Base-by-base conservation (phyloP, 2,329 filamentous ascomycete genomes). In the Paecilomyces niveus region DNA sequence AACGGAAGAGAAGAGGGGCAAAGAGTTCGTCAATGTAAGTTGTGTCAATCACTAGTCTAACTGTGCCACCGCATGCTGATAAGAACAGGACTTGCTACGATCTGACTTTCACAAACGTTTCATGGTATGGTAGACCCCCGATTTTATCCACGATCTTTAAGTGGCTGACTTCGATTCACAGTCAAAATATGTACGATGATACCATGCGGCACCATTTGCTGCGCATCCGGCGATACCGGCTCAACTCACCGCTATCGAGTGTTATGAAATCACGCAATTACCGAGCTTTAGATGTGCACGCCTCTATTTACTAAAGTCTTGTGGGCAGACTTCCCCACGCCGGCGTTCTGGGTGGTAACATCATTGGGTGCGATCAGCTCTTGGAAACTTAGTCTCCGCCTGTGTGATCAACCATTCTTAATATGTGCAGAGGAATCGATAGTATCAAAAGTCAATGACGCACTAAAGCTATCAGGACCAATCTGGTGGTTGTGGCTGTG, bases 41-140 rank as follows among this genome's bases (percentile, higher is more conserved):
- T 78, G 22, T 31, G 22, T 24, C 26, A 13, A 35, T 10, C 18
- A 32, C n/a, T 54, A 21, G 21, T n/a, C 33, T 54, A 54, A 53
- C 52, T 32, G 49, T 54, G 39, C n/a, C 54, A 11, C 54, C 61
- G 39, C 10, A 57, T 39, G 29, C 59, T 62, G 10, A 62, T 39
- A 32, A 31, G 7, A 32, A 15, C 31, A 90, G 87, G 89, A 97
- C 76, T 81, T 96, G 69, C 78, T 97, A 63, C 87, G 93, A 62
- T 97, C 92, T 31, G 94, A 99, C 75, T 99, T 99, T 75, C 94
- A 99, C 80, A 94, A 92, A 77, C 87, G 92, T 63, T 99, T 99
- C 75, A 99, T 99, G 94, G 82, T 83, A 74, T 60, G 70, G 35
- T 13, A 45, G 11, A 29, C 29, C n/a, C 51, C 53, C 58, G 7